phyloP scores from a whole-genome alignment of 768 basidiomycete species.

The Phylloporus sp. region DNA sequence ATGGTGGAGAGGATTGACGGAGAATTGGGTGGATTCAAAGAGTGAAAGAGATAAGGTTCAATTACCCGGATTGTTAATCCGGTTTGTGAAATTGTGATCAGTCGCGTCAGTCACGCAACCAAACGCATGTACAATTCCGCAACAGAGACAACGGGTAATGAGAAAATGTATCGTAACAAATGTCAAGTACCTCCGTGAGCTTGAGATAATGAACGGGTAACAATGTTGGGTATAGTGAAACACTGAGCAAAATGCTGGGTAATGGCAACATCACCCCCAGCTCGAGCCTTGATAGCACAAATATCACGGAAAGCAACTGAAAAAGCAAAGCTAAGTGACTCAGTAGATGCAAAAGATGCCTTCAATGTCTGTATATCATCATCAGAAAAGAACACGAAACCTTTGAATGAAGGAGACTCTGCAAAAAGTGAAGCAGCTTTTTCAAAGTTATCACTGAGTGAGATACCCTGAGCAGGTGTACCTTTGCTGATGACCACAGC shows the following conservation, averaged over 20 bases:
- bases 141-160: not conserved
- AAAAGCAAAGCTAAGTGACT: slow-evolving; percentile 42
- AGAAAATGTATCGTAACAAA: not conserved
- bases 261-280: slow-evolving; percentile 24
- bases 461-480: not conserved
- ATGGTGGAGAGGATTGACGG: slow-evolving; percentile 31
- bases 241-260: slow-evolving; percentile 23
- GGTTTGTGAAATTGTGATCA: not conserved
- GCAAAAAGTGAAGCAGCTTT: slow-evolving; percentile 27
- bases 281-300: slow-evolving; percentile 51
- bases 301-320: slow-evolving; percentile 48
- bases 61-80: slow-evolving; percentile 1
- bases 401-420: slow-evolving; percentile 24
- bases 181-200: slow-evolving; percentile 1
- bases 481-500: slow-evolving; percentile 5
- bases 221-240: slow-evolving; percentile 16
- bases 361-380: slow-evolving; percentile 38
- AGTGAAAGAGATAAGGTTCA: slow-evolving; percentile 1
- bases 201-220: slow-evolving; percentile 21
- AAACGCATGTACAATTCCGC: not conserved
- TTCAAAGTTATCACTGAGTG: slow-evolving; percentile 9
- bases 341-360: slow-evolving; percentile 51
- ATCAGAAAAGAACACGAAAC: slow-evolving; percentile 17
- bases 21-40: slow-evolving; percentile 2
- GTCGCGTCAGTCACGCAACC: not conserved